Percentiles rank a stretch among this genome's conserved stretches.
phyloP scores from a whole-genome alignment of 164 flowering plant species.

The Protea cynaroides region DNA sequence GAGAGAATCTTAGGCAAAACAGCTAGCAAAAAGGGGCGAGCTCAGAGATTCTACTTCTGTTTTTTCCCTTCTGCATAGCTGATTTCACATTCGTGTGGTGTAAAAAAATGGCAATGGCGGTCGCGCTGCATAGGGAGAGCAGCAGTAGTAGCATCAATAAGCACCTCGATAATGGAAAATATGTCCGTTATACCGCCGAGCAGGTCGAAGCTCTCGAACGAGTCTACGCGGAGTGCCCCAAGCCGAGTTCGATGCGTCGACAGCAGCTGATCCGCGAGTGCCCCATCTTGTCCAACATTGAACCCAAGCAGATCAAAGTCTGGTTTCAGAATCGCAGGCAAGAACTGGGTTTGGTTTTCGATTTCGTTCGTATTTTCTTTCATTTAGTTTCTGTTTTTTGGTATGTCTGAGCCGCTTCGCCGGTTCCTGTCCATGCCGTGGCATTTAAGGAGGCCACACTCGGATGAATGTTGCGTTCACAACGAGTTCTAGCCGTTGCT shows the following conservation, averaged over 20 bases:
- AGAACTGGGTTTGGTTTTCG: background rate
- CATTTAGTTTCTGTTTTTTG: background rate
- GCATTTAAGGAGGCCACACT: background rate
- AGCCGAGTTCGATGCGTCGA: slow-evolving; percentile 66
- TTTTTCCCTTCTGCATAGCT: background rate
- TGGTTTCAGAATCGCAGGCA: slow-evolving; percentile 86
- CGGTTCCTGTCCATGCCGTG: slow-evolving; percentile 1
- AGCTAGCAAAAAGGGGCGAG: background rate
- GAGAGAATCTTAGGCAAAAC: slow-evolving; percentile 8
- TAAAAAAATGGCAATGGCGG: slow-evolving; percentile 67
- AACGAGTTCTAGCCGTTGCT: background rate
- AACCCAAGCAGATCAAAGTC: slow-evolving; percentile 82
- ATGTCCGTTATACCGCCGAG: slow-evolving; percentile 68
- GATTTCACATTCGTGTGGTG: background rate
- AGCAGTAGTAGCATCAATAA: slow-evolving; percentile 48
- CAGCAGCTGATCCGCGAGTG: slow-evolving; percentile 73
- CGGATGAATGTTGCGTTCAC: background rate
- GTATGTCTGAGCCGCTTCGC: background rate
- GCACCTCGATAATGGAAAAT: slow-evolving; percentile 58
- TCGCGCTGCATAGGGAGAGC: slow-evolving; percentile 57
- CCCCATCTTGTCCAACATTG: slow-evolving; percentile 65
- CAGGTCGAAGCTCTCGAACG: slow-evolving; percentile 78
- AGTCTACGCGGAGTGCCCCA: slow-evolving; percentile 70
- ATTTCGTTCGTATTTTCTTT: background rate
- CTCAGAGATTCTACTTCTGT: background rate